Conservation (phyloP, 2,329 filamentous ascomycete genomes). For the Monilinia fructigena region DNA sequence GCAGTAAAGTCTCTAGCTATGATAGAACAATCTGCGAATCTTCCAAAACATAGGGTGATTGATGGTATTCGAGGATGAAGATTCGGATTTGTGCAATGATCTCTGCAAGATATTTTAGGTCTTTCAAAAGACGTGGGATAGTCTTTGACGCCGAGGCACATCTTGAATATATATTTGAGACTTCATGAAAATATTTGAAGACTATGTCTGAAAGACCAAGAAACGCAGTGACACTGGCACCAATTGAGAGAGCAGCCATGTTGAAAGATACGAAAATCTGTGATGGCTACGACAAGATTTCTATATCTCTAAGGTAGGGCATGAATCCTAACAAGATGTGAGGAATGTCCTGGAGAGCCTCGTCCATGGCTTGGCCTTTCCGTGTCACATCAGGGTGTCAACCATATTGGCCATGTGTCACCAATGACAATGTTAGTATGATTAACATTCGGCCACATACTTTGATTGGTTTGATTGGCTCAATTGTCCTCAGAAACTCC, state of each 20-base stretch:
- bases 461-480: neutral
- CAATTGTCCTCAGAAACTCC: neutral
- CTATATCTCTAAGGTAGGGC: neutral
- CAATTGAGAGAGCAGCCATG: neutral
- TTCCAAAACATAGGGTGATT: neutral
- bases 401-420: neutral
- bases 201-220: neutral
- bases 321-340: neutral
- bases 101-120: neutral
- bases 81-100: slow-evolving; percentile 1
- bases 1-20: neutral
- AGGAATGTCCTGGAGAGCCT: neutral
- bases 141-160: neutral
- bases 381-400: neutral
- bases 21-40: neutral
- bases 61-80: neutral
- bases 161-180: neutral
- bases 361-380: neutral
- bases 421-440: neutral
- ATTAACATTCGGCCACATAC: neutral
- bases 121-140: neutral
- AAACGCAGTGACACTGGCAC: neutral
- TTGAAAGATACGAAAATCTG: neutral
- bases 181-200: neutral
- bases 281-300: neutral